These are phyloP conservation scores for Sclerotinia subarctica DNA, from an alignment of 2,329 filamentous ascomycete genomes.

Conservation along the genomic window DNA sequence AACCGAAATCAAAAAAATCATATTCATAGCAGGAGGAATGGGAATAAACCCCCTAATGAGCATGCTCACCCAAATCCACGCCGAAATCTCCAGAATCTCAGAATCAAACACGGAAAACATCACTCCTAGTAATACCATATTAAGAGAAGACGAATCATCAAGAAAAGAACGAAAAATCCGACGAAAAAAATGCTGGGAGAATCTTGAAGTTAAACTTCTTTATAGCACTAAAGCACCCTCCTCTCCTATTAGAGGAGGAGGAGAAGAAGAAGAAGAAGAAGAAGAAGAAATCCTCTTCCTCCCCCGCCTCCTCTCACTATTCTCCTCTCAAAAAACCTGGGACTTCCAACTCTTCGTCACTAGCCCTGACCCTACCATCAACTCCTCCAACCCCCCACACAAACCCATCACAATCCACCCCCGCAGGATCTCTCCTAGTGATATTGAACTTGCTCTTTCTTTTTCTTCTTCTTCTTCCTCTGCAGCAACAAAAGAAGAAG, in stretches of 20 bases:
- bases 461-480: neutral
- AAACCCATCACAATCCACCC: no score
- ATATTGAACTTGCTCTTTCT: neutral
- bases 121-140: neutral
- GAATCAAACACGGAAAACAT: neutral
- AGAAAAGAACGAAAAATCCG: neutral
- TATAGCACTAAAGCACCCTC: neutral
- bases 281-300: neutral
- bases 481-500: no score
- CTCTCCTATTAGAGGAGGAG: neutral
- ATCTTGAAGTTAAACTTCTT: neutral
- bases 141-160: no score
- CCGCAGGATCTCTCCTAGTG: no score
- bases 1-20: neutral
- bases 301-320: neutral
- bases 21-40: slow-evolving; percentile 6
- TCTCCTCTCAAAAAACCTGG: neutral
- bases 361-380: neutral
- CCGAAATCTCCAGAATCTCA: neutral
- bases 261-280: neutral
- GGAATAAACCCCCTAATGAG: neutral
- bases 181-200: neutral
- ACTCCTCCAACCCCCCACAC: neutral
- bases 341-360: neutral
- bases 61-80: neutral